Evolutionary conservation across 2,329 filamentous ascomycete species (phyloP), one percentile per base, ranked within the genome.

Genomic region (Lojkania enalia): DNA sequence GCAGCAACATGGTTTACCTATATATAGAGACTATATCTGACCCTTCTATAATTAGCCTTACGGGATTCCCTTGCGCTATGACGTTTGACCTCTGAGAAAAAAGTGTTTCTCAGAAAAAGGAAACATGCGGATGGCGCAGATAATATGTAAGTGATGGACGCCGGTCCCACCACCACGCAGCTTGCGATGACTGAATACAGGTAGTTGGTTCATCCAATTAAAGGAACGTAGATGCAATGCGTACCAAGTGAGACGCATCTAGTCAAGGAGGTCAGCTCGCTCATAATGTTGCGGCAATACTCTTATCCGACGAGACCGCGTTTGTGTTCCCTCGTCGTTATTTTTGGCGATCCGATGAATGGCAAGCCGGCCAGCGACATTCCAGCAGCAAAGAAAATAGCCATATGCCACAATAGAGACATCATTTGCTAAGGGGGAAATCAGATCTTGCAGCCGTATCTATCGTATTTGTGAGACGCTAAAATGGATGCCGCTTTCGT

Each of bases 151-250:
- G 72, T 74, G 4, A 63, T 68, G 31, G 52, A 57, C 13, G 60
- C 68, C 30, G 78, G 76, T 48, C 75, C 76, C 5, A 58, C 68
- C 38, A 58, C 68, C 38, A 77, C 76, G 9, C 66, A 72, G 44
- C 63, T 78, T 16, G 71, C 77, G 29, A 65, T 77, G 53, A 68
- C 72, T 5, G 76, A 76, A 2, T 78, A 78, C 57, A 76, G 72
- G 53, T 75, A n/a, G n/a, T n/a, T n/a, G n/a, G n/a, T n/a, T n/a
- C n/a, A n/a, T n/a, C n/a, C n/a, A n/a, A n/a, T n/a, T n/a, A n/a
- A n/a, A n/a, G n/a, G n/a, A n/a, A 72, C 46, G 70, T 36, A 6
- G 23, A n/a, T n/a, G 23, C 23, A 27, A 27, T 7, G 7, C 7
- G 7, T 27, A n/a, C 7, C 23, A 9, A 7, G 23, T n/a, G 23